Evolutionary conservation across 768 basidiomycete genomes (phyloP), one percentile per base, ranked within the genome.

Genomic region (Chalciporus piperatus): DNA sequence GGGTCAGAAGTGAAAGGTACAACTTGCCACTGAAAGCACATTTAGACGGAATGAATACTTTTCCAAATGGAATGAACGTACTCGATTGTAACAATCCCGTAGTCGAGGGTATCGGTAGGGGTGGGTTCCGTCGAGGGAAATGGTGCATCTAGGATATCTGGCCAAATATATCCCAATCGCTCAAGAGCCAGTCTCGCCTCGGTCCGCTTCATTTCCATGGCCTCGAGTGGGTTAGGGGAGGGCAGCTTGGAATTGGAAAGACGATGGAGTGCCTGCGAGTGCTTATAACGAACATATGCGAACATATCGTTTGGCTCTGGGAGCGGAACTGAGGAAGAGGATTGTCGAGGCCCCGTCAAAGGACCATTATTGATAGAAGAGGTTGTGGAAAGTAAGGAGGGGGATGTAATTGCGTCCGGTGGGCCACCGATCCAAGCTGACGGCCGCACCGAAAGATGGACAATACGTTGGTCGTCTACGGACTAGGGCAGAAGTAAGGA

Each of bases 361-460:
- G 23, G 10, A n/a, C 25, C 22, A 23, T 42, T n/a, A 40, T 27
- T 10, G 13, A 9, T 30, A 12, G 33, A 14, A 48, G 25, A 20
- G 23, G 43, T 19, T 12, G 38, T 10, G 6, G 4, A 30, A 41
- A 2, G 30, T 14, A n/a, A 23, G 45, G 54, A 56, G 30, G 51
- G 22, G 9, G 59, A 44, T 37, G 62, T 48, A 1, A 66, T 56
- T 27, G 63, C 55, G 35, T 66, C 68, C 12, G 81, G 84, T 23
- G 85, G 84, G 12, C 68, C 55, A 20, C 75, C 69, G 37, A 76
- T 74, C 89, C 89, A 92, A 47, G 85, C 85, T 23, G 85, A 85
- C 20, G 87, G 85, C 62, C 85, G 84, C n/a, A 92, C 88, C 13
- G 87, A 84, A 19, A 92, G 74, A 68, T 90, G 89, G 39, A 91